These are phyloP conservation scores for Cryptococcus wingfieldii DNA, from an alignment of 1,284 basidiomycete genomes.

Conservation along the genomic window DNA sequence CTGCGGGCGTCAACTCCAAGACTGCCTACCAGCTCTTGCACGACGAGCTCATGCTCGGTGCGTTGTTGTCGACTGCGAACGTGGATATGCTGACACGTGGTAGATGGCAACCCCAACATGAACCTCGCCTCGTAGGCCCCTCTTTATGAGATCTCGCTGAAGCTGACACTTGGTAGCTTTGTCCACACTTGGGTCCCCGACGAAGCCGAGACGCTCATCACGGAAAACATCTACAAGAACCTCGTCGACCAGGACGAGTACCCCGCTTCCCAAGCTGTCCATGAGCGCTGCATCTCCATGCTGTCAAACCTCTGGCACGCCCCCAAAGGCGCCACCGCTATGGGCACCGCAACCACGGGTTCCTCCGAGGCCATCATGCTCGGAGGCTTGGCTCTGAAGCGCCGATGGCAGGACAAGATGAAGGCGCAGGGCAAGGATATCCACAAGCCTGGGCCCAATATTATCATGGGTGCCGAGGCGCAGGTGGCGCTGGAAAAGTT, in stretches of 20 bases:
- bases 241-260: constrained; percentile 90
- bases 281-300: constrained; percentile 75
- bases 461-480: constrained; percentile 64
- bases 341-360: constrained; percentile 90
- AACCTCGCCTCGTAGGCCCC: constrained; percentile 63
- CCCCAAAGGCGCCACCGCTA: constrained; percentile 64
- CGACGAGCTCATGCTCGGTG: constrained; percentile 66
- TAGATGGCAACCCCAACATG: constrained; percentile 68
- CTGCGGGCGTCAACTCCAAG: constrained; percentile 44
- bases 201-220: constrained; percentile 65
- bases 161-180: constrained; percentile 52
- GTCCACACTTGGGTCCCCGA: constrained; percentile 67
- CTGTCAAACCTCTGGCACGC: constrained; percentile 92
- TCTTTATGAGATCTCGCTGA: not conserved
- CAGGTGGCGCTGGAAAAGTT: constrained; percentile 88
- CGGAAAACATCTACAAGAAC: constrained; percentile 83
- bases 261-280: constrained; percentile 68
- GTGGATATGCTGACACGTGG: not conserved
- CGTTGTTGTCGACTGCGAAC: constrained; percentile 2
- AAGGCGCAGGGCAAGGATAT: constrained; percentile 82
- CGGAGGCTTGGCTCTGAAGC: constrained; percentile 91
- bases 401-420: constrained; percentile 82
- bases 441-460: constrained; percentile 67
- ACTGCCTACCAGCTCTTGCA: constrained; percentile 74
- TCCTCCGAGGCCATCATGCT: constrained; percentile 89